phyloP scores from a whole-genome alignment of 202 grass and related monocot species.

The Schoenoplectus tabernaemontani region DNA sequence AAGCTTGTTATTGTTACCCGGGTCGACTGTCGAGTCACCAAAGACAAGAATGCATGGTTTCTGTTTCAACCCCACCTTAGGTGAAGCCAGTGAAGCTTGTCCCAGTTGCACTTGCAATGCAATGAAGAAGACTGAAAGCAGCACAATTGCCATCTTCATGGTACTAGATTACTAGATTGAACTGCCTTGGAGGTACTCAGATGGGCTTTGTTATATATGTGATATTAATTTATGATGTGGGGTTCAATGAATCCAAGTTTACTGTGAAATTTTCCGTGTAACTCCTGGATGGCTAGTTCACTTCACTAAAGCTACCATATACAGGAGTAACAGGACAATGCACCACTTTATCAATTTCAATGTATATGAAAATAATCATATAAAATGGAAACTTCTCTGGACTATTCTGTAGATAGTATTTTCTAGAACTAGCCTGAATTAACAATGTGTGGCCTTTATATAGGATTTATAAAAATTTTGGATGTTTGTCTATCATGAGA shows the following conservation, averaged over 20 bases:
- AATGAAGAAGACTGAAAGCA: background rate
- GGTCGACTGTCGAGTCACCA: slow-evolving; percentile 64
- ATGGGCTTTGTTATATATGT: background rate
- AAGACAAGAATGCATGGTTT: slow-evolving; percentile 35
- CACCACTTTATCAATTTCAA: background rate
- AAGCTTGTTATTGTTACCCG: slow-evolving; percentile 68
- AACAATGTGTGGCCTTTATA: too few relatives aligned
- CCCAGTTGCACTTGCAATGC: background rate
- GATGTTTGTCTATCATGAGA: background rate
- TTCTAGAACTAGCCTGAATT: background rate
- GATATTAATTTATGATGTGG: background rate
- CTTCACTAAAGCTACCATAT: background rate
- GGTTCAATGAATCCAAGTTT: background rate
- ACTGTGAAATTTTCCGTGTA: slow-evolving; percentile 1
- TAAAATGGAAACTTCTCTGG: background rate
- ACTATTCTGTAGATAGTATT: background rate
- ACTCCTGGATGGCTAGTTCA: background rate
- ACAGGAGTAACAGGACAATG: background rate
- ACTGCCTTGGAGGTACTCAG: background rate
- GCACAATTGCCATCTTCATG: background rate
- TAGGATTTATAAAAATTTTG: too few relatives aligned
- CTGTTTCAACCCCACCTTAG: background rate
- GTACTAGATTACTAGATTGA: background rate
- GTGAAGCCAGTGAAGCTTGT: background rate
- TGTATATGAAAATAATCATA: background rate